These are phyloP conservation scores for Aspergillus viridinutans DNA, from an alignment of 2,329 filamentous ascomycete species.

Conservation along the genomic window DNA sequence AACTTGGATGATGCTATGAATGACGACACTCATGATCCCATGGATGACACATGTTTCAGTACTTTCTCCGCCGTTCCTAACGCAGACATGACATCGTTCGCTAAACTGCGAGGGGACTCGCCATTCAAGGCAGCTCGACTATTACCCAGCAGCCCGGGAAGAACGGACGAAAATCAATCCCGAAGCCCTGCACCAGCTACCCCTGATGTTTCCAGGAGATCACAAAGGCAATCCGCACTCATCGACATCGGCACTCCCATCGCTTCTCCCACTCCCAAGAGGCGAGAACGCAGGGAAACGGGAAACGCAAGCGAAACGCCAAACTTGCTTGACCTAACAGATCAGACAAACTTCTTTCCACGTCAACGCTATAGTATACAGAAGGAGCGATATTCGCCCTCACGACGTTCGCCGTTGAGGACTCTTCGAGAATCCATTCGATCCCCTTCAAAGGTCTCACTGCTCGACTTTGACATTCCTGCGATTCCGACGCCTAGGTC, in stretches of 20 bases:
- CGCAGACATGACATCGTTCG: slow-evolving; percentile 74
- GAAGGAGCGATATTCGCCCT: slow-evolving; percentile 34
- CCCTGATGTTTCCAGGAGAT: slow-evolving; percentile 47
- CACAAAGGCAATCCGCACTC: slow-evolving; percentile 21
- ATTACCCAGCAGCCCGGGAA: slow-evolving; percentile 38
- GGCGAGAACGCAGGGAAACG: slow-evolving; percentile 42
- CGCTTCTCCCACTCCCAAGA: slow-evolving; percentile 48
- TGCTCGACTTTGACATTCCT: slow-evolving; percentile 90
- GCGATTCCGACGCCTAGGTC: slow-evolving; percentile 88
- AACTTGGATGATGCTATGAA: slow-evolving; percentile 23
- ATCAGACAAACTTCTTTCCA: slow-evolving; percentile 61
- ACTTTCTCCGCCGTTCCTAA: slow-evolving; percentile 80
- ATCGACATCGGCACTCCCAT: slow-evolving; percentile 33
- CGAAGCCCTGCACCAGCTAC: slow-evolving; percentile 32
- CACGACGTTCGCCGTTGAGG: slow-evolving; percentile 44
- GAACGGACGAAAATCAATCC: slow-evolving; percentile 18
- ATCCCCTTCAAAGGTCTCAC: slow-evolving; percentile 56
- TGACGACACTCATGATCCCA: slow-evolving; percentile 30
- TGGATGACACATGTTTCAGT: slow-evolving; percentile 60
- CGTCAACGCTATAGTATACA: slow-evolving; percentile 45
- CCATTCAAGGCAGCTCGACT: slow-evolving; percentile 49
- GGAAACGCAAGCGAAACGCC: slow-evolving; percentile 56
- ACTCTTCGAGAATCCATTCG: slow-evolving; percentile 32
- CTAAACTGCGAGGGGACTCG: slow-evolving; percentile 62
- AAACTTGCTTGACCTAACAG: slow-evolving; percentile 84